Evolutionary conservation across 176 grass and related monocot species (phyloP).

Genomic region (Oryza brachyantha): DNA sequence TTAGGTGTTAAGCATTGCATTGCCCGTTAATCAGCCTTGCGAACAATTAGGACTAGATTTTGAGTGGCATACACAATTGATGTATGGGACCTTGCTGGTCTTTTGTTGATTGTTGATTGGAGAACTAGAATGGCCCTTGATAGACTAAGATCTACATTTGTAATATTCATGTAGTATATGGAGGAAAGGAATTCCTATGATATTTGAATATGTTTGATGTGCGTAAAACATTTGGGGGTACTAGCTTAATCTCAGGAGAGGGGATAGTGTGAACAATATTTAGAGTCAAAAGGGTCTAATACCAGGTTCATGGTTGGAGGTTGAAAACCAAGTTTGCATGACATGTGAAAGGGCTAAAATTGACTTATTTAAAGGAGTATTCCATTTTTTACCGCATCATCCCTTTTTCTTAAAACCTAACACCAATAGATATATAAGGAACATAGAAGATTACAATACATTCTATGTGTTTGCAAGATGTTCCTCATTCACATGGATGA

Average conservation of each 20-base stretch:
- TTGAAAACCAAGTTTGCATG: no score
- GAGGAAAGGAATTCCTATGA: not conserved
- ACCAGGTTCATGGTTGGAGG: no score
- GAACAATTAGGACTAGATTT: not conserved
- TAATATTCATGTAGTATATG: not conserved
- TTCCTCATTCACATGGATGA: not conserved
- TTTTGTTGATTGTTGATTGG: not conserved
- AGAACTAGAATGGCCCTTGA: not conserved
- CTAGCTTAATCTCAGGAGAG: no score
- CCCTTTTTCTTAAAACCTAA: not conserved
- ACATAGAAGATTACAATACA: not conserved
- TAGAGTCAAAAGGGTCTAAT: no score
- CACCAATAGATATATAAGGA: not conserved
- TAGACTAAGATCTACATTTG: not conserved
- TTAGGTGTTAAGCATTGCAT: not conserved
- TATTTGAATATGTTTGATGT: no score
- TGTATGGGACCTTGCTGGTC: not conserved
- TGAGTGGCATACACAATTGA: not conserved
- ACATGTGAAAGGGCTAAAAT: no score
- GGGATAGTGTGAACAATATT: no score
- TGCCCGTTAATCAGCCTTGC: not conserved
- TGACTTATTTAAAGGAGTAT: no score
- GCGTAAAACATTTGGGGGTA: no score
- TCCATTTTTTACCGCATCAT: no score
- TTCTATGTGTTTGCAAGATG: not conserved